Percentiles rank a stretch among this genome's conserved stretches.
Conservation (phyloP, 805 yeast genomes). For the Teunomyces tritomae region DNA sequence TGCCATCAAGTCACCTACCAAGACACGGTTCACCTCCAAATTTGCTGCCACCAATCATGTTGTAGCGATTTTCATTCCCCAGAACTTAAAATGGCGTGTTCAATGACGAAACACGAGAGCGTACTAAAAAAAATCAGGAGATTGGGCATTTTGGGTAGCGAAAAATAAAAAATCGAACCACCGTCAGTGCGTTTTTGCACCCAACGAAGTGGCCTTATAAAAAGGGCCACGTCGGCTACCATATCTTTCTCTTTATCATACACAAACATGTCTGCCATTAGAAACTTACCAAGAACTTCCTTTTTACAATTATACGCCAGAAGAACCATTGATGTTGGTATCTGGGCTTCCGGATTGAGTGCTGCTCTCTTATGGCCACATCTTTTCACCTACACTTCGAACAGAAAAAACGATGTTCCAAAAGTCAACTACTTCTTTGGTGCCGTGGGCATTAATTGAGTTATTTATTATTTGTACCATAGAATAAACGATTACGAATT, state of each 20-base stretch:
- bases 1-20: too few species aligned
- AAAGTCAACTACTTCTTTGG: constrained; percentile 18
- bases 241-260: neutral
- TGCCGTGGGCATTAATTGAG: neutral
- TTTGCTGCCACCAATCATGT: neutral
- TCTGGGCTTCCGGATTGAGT: constrained; percentile 31
- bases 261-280: constrained; percentile 4
- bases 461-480: constrained; percentile 1
- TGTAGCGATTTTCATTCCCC: neutral
- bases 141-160: neutral
- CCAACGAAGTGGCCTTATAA: neutral
- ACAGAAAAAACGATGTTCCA: constrained; percentile 28
- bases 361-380: constrained; percentile 40
- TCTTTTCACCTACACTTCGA: constrained; percentile 19
- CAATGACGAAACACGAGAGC: neutral
- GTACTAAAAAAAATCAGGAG: neutral
- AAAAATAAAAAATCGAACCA: neutral
- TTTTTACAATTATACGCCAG: constrained; percentile 21
- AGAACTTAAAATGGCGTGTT: neutral
- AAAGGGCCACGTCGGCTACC: neutral
- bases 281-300: constrained; percentile 14
- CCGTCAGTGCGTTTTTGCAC: neutral
- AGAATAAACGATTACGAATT: neutral
- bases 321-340: constrained; percentile 28
- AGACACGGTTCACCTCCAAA: too few species aligned